Evolutionary conservation across 768 basidiomycete species (phyloP).

Genomic region (Suillus weaverae): DNA sequence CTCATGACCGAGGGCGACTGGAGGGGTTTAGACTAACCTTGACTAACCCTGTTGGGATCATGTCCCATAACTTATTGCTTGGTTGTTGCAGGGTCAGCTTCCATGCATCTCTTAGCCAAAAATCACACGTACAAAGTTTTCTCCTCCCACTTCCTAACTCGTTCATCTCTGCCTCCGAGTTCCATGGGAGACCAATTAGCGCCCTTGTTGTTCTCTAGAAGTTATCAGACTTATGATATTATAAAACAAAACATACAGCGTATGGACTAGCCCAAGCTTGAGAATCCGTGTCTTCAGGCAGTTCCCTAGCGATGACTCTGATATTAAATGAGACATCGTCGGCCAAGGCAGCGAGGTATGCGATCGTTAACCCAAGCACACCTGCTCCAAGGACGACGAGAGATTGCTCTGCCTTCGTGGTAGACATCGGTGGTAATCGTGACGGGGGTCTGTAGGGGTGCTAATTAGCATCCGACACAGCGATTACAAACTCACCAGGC

Average conservation of each 20-base stretch:
- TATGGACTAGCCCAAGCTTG: conserved; percentile 53
- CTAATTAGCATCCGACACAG: not conserved
- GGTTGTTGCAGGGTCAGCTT: conserved; percentile 10
- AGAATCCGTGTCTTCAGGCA: conserved; percentile 38
- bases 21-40: conserved; percentile 28
- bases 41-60: conserved; percentile 44
- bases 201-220: conserved; percentile 31
- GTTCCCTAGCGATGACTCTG: conserved; percentile 36
- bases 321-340: conserved; percentile 19
- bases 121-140: conserved; percentile 42
- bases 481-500: too few relatives aligned
- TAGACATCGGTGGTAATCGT: not conserved
- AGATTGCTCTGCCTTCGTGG: conserved; percentile 4
- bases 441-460: not conserved
- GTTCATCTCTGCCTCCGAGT: conserved; percentile 35
- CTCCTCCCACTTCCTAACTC: conserved; percentile 39
- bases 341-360: conserved; percentile 32
- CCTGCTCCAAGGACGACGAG: conserved; percentile 43
- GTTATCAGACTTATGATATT: not conserved
- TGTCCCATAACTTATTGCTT: conserved; percentile 48
- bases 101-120: not conserved
- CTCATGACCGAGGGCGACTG: not conserved
- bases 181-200: conserved; percentile 49
- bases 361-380: conserved; percentile 40
- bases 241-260: conserved; percentile 36